Evolutionary conservation across 345 rosid species (phyloP).

Genomic region (Citrus australasica): DNA sequence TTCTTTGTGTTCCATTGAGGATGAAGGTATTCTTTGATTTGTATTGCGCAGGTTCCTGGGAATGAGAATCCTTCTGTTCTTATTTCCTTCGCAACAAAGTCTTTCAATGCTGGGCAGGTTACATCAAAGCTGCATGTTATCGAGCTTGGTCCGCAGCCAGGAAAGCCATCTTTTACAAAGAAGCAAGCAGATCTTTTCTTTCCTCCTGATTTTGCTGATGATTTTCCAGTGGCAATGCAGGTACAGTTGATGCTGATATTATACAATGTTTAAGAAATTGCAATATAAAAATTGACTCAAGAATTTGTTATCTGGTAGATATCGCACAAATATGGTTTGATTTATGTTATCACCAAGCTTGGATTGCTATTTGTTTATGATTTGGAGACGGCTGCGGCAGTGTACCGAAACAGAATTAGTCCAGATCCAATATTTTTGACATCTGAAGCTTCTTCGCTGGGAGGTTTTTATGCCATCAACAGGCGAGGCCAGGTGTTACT

Average conservation of each 20-base stretch:
- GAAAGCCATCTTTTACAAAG: conserved; percentile 90
- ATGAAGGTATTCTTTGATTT: background rate
- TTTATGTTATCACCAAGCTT: conserved; percentile 92
- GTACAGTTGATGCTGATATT: conserved; percentile 32
- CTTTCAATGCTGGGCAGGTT: conserved; percentile 86
- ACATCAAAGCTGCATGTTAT: conserved; percentile 90
- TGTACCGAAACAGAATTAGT: conserved; percentile 94
- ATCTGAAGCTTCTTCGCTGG: conserved; percentile 82
- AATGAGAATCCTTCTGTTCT: conserved; percentile 91
- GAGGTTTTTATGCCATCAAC: conserved; percentile 93
- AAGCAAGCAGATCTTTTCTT: conserved; percentile 98
- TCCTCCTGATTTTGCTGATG: conserved; percentile 98
- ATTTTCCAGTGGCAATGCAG: conserved; percentile 99
- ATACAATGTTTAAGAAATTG: background rate
- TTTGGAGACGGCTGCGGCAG: conserved; percentile 95
- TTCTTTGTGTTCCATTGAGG: background rate
- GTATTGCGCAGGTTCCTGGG: conserved; percentile 69
- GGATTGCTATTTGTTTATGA: conserved; percentile 97
- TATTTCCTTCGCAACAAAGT: conserved; percentile 88
- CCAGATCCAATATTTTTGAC: conserved; percentile 99
- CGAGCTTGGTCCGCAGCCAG: conserved; percentile 99
- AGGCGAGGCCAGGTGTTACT: conserved; percentile 86
- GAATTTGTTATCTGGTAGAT: conserved; percentile 52
- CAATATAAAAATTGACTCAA: background rate
- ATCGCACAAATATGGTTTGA: conserved; percentile 91